Evolutionary conservation across 2,329 filamentous ascomycete species (phyloP).

Genomic region (Ilyonectria sp.): DNA sequence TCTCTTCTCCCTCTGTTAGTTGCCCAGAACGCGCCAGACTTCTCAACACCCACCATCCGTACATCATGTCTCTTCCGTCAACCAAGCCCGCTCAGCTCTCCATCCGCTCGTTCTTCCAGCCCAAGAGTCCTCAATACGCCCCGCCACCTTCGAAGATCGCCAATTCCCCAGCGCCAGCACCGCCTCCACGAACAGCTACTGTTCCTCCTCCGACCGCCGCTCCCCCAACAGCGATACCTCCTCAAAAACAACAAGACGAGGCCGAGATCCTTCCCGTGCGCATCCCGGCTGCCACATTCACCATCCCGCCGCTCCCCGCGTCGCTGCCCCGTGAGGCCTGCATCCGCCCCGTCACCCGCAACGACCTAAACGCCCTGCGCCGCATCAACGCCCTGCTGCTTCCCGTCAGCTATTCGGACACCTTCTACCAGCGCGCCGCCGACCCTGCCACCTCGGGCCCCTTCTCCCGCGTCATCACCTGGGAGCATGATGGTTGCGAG

Average conservation of each 20-base stretch:
- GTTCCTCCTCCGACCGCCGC: slow-evolving; percentile 22
- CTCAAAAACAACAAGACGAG: slow-evolving; percentile 44
- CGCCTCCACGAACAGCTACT: slow-evolving; percentile 32
- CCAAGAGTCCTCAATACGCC: slow-evolving; percentile 59
- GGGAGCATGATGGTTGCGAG: slow-evolving; percentile 60
- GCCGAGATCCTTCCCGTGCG: slow-evolving; percentile 27
- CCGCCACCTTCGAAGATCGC: slow-evolving; percentile 50
- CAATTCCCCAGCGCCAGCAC: slow-evolving; percentile 39
- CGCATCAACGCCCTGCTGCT: slow-evolving; percentile 77
- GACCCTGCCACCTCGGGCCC: slow-evolving; percentile 65
- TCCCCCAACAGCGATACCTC: slow-evolving; percentile 37
- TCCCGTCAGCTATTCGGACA: slow-evolving; percentile 74
- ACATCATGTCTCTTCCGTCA: slow-evolving; percentile 58
- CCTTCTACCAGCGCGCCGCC: slow-evolving; percentile 72
- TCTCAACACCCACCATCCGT: neutral
- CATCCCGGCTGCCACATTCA: slow-evolving; percentile 31
- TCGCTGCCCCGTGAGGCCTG: slow-evolving; percentile 63
- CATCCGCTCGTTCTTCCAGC: slow-evolving; percentile 75
- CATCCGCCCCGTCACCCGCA: slow-evolving; percentile 65
- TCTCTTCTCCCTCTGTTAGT: slow-evolving; percentile 15
- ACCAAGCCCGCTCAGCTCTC: slow-evolving; percentile 65
- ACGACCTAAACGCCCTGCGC: slow-evolving; percentile 71
- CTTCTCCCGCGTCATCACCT: slow-evolving; percentile 74
- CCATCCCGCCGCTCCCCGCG: slow-evolving; percentile 51
- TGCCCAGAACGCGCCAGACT: neutral